Percentiles rank a stretch among this genome's conserved stretches.
Evolutionary conservation across 2,329 filamentous ascomycete genomes (phyloP).

Genomic region (Penicillium palitans): DNA sequence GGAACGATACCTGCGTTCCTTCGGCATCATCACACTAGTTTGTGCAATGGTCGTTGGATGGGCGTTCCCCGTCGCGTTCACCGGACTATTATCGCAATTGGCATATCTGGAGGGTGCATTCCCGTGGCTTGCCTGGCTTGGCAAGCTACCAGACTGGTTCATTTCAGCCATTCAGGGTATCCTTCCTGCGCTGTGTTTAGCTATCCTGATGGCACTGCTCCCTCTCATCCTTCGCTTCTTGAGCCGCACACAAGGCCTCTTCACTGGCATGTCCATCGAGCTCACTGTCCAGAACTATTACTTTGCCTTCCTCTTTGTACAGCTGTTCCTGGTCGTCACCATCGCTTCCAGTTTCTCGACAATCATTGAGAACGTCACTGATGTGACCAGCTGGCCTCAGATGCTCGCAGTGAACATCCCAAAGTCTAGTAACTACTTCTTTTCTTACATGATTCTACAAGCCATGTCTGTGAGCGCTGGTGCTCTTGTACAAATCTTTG

Average conservation of each 20-base stretch:
- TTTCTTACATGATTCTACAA: constrained; percentile 96
- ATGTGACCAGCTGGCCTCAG: constrained; percentile 68
- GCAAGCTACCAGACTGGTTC: constrained; percentile 59
- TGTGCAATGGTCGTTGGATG: constrained; percentile 79
- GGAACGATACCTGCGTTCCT: constrained; percentile 76
- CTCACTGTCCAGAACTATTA: constrained; percentile 90
- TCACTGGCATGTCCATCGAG: constrained; percentile 76
- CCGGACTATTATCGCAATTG: constrained; percentile 77
- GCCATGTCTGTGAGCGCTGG: constrained; percentile 87
- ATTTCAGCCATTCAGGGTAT: constrained; percentile 79
- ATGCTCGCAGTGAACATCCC: constrained; percentile 78
- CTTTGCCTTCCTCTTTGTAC: constrained; percentile 91
- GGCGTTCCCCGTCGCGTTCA: constrained; percentile 88
- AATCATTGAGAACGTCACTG: constrained; percentile 62
- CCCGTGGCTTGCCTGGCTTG: constrained; percentile 70
- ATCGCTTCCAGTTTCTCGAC: constrained; percentile 74
- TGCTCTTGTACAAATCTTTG: constrained; percentile 79
- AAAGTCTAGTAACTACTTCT: constrained; percentile 92
- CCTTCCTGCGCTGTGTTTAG: constrained; percentile 74
- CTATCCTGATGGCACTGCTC: constrained; percentile 74
- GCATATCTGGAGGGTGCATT: constrained; percentile 65
- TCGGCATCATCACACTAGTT: constrained; percentile 65
- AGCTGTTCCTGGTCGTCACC: constrained; percentile 90
- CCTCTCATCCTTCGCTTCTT: constrained; percentile 76
- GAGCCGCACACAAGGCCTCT: constrained; percentile 71